Evolutionary conservation across 2,329 filamentous ascomycete species (phyloP).

Genomic region (Penicillium hesseltinei): DNA sequence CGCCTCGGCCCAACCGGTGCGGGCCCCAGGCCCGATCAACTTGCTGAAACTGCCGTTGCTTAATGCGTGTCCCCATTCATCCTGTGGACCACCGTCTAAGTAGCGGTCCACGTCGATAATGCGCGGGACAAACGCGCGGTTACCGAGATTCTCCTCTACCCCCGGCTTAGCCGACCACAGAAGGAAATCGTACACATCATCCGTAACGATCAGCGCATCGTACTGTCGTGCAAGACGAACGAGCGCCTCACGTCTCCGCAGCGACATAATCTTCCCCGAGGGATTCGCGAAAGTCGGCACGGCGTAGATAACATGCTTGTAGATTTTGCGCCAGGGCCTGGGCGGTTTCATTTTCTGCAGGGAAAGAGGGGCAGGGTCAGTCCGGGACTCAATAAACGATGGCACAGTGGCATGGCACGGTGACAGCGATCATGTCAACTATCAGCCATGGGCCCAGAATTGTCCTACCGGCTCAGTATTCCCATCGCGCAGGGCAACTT

Average conservation of each 20-base stretch:
- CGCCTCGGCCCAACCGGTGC: conserved; percentile 86
- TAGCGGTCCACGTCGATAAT: conserved; percentile 75
- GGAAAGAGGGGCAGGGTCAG: conserved; percentile 8
- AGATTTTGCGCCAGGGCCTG: conserved; percentile 68
- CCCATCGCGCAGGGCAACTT: conserved; percentile 37
- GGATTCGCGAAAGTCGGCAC: conserved; percentile 91
- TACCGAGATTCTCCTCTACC: conserved; percentile 13
- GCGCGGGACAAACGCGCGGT: conserved; percentile 60
- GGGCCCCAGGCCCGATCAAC: conserved; percentile 73
- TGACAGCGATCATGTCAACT: neutral
- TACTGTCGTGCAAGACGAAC: conserved; percentile 73
- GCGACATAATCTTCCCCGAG: conserved; percentile 75
- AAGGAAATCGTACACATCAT: conserved; percentile 93
- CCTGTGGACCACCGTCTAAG: conserved; percentile 59
- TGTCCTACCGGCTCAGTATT: conserved; percentile 46
- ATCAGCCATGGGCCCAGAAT: neutral
- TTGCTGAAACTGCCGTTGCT: conserved; percentile 93
- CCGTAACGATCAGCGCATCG: conserved; percentile 78
- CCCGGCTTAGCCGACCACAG: conserved; percentile 63
- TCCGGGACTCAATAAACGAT: conserved; percentile 1
- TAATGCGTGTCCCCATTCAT: conserved; percentile 73
- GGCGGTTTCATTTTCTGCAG: conserved; percentile 56
- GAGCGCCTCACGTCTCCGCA: conserved; percentile 64
- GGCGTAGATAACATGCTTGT: conserved; percentile 82
- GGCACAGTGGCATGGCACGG: conserved; percentile 2